Conservation (phyloP, 768 basidiomycete genomes). For the Tremella mesenterica region DNA sequence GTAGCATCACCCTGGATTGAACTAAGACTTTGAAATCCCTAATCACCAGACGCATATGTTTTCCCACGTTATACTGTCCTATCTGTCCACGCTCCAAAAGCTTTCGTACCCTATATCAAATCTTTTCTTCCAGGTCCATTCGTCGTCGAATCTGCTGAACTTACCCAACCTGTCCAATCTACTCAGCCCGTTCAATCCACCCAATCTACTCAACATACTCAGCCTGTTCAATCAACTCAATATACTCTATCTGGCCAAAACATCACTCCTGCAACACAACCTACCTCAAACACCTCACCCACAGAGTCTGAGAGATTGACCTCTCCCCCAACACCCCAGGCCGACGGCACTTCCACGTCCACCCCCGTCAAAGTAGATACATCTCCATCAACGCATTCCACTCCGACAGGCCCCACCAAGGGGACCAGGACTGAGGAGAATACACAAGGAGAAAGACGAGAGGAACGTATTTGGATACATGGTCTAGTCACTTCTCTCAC, state of each 20-base stretch:
- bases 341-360: background rate
- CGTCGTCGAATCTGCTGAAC: too few species aligned
- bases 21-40: too few species aligned
- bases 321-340: too few species aligned
- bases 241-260: too few species aligned
- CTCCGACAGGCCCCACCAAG: conserved; percentile 2
- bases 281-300: too few species aligned
- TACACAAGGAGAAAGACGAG: conserved; percentile 10
- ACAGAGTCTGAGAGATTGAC: too few species aligned
- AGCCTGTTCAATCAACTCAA: too few species aligned
- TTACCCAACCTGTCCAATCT: too few species aligned
- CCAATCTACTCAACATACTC: too few species aligned
- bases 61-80: conserved; percentile 43
- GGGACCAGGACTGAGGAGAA: background rate
- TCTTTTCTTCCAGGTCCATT: conserved; percentile 11
- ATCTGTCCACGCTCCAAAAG: conserved; percentile 35
- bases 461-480: conserved; percentile 15
- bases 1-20: too few species aligned
- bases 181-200: too few species aligned
- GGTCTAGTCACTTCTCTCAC: conserved; percentile 18
- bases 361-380: background rate
- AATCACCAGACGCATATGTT: conserved; percentile 38
- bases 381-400: conserved; percentile 4
- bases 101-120: conserved; percentile 39
- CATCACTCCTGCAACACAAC: too few species aligned